Evolutionary conservation across 352 stramenopile genomes (phyloP), one percentile per base, ranked within the genome.

Genomic region (Pythium aphanidermatum): DNA sequence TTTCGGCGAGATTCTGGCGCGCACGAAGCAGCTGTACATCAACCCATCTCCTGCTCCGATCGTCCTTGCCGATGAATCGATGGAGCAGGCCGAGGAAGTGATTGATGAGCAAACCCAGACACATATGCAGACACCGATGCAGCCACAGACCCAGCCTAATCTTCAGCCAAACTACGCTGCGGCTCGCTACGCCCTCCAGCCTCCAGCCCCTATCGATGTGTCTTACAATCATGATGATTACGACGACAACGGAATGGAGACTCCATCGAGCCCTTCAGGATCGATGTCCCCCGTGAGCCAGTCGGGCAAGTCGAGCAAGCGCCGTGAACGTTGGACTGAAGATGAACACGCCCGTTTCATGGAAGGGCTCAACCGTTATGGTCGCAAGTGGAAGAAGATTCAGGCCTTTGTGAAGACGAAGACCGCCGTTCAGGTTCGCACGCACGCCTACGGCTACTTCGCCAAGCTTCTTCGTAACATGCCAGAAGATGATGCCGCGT

Each of bases 321-420:
- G 75, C 24, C 80, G 80, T 38, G 80, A 92, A 40, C 72, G 80
- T 14, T 92, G 80, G 80, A 92, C 80, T 1, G 73, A 89, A 26
- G 77, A 89, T 40, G 80, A 92, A 38, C 80, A 92, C 49, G 76
- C 76, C 13, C 68, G 72, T 10, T 92, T 92, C 59, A 89, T 92
- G 77, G 76, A 92, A 52, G 80, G 80, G 0, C 52, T 92, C n/a
- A 88, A 89, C 59, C 71, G 72, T 23, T 92, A 89, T 51, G 80
- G 80, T 19, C 80, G 80, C 50, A 92, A 92, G 53, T 92, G 80
- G 80, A 92, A 92, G 59, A 92, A 92, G 49, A 92, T 92, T 41
- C 80, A 92, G 58, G 82, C 70, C 31, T 85, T 86, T 29, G 80
- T 92, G 27, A 78, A 86, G 62, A 92, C 80, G 16, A 92, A 92